Percentiles rank a stretch among this genome's conserved stretches.
Conservation (phyloP, 2,329 filamentous ascomycete species). For the Daldinia sp. region DNA sequence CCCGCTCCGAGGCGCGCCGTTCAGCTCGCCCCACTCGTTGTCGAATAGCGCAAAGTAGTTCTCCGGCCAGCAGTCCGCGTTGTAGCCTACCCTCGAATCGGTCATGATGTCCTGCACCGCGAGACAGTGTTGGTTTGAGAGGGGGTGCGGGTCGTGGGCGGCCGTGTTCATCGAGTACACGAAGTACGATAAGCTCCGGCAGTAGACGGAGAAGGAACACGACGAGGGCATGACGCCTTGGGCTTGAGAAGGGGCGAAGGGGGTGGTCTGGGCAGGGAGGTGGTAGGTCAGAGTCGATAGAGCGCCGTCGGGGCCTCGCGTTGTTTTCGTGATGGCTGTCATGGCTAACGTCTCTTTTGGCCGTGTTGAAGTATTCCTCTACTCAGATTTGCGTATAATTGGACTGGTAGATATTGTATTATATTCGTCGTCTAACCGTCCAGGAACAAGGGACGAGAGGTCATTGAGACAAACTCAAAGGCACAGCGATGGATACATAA, state of each 20-base stretch:
- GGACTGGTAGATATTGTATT: no score
- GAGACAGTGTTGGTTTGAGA: slow-evolving; percentile 21
- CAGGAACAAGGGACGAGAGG: no score
- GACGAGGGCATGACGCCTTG: slow-evolving; percentile 12
- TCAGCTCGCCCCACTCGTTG: slow-evolving; percentile 22
- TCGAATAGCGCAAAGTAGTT: slow-evolving; percentile 31
- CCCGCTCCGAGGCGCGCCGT: neutral
- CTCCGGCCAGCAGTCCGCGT: slow-evolving; percentile 23
- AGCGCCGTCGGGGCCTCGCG: slow-evolving; percentile 4
- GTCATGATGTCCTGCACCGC: slow-evolving; percentile 15
- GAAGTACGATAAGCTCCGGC: slow-evolving; percentile 20
- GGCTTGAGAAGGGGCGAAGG: slow-evolving; percentile 16
- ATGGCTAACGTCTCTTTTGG: neutral
- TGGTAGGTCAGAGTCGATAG: slow-evolving; percentile 8
- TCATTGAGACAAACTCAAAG: neutral
- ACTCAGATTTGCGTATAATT: neutral
- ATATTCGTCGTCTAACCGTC: no score
- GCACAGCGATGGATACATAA: neutral
- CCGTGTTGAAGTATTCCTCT: neutral
- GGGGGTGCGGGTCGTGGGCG: slow-evolving; percentile 14
- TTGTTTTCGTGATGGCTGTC: slow-evolving; percentile 23
- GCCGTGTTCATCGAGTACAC: slow-evolving; percentile 11
- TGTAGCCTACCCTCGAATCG: slow-evolving; percentile 7
- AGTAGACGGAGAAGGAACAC: slow-evolving; percentile 30
- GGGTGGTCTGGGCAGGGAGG: slow-evolving; percentile 24